Evolutionary conservation across 2,329 filamentous ascomycete species (phyloP), one percentile per base, ranked within the genome.

Genomic region (Capronia epimyces): DNA sequence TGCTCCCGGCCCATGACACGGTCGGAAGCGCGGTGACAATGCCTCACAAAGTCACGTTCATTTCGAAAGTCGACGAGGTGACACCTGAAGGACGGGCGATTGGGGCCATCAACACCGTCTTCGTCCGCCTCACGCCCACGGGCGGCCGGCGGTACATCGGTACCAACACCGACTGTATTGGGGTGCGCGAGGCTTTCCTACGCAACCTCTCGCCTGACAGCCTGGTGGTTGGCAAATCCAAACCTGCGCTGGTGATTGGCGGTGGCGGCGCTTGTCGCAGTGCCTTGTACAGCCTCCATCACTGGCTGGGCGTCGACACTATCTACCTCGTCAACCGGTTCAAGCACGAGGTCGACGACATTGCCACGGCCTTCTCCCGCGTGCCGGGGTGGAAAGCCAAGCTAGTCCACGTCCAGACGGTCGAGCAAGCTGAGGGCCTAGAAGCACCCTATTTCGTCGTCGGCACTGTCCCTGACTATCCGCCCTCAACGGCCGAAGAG

Each of bases 291-390:
- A 83, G 86, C 1, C 70, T 90, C 56, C 75, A 81, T 60, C 81
- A 79, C 61, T 86, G 79, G 75, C 77, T 90, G 67, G 75, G 78
- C 50, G 82, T 79, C 27, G 79, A 75, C 20, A 74, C 74, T 32
- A 83, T 90, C 57, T 91, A 90, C 67, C 74, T 90, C 24, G 84
- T 89, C 42, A 89, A 89, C 69, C 78, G 87, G 24, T 84, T 89
- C 63, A 69, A 70, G 15, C 65, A 62, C 24, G 86, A 90, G 67
- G 82, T 89, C 15, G 74, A 77, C 4, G 76, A 79, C 22, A 79
- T 90, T 13, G 73, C 89, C 1, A 65, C 69, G 0, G 84, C 87
- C 66, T 86, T 83, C 64, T 21, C 15, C 9, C 69, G 61, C 1
- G 65, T 71, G 37, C 72, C 77, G 36, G 80, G 81, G 12, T 84